Conservation (phyloP, 768 basidiomycete species). For the Pleurotus djamor region DNA sequence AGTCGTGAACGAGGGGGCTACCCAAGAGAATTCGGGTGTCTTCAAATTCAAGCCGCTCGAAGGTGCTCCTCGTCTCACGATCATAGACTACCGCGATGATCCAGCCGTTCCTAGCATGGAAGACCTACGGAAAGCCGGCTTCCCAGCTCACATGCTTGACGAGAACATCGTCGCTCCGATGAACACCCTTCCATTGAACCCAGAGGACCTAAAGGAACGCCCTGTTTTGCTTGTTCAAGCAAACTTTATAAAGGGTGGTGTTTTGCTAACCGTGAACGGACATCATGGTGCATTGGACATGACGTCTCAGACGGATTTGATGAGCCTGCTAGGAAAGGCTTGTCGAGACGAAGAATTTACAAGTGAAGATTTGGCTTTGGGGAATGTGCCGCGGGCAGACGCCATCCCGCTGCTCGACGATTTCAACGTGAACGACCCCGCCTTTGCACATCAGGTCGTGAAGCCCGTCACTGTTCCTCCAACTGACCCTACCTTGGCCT, state of each 20-base stretch:
- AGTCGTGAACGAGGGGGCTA: constrained; percentile 16
- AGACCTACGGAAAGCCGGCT: constrained; percentile 16
- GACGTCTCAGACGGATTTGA: constrained; percentile 20
- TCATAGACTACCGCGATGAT: constrained; percentile 19
- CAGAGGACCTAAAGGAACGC: constrained; percentile 1
- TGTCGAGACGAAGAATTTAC: constrained; percentile 19
- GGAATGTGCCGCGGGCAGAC: constrained; percentile 14
- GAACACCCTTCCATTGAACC: constrained; percentile 13
- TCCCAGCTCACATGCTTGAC: constrained; percentile 22
- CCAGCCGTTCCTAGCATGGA: constrained; percentile 17
- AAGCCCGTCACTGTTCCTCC: not conserved
- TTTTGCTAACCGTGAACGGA: constrained; percentile 21
- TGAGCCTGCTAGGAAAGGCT: constrained; percentile 19
- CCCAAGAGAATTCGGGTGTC: constrained; percentile 11
- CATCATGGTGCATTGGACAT: constrained; percentile 24
- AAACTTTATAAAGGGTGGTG: constrained; percentile 19
- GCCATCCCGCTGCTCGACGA: constrained; percentile 17
- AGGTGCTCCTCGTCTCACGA: constrained; percentile 15
- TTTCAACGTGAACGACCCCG: not conserved
- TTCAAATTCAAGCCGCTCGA: constrained; percentile 15
- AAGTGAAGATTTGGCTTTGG: constrained; percentile 14
- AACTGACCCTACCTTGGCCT: not conserved
- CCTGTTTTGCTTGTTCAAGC: constrained; percentile 25
- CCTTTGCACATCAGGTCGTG: constrained; percentile 7
- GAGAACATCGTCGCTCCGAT: constrained; percentile 20